Percentiles rank a stretch among this genome's conserved stretches.
Conservation (phyloP, 768 basidiomycete species). For the Tephrocybe sp. region DNA sequence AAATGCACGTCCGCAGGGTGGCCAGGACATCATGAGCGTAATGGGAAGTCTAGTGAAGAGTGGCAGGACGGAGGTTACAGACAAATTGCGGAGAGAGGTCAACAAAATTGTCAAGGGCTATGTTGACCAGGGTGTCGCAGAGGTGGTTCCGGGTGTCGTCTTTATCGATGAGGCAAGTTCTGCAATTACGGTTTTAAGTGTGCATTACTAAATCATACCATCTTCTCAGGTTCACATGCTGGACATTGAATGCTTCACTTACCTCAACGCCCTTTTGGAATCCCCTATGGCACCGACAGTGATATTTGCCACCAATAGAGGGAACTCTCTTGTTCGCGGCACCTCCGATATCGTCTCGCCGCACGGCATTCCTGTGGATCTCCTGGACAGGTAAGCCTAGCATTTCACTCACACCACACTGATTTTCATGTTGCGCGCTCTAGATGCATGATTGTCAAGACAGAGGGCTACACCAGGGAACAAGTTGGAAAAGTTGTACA, state of each 20-base stretch:
- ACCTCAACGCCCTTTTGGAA: constrained; percentile 93
- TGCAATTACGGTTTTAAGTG: background rate
- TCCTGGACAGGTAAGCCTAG: constrained; percentile 77
- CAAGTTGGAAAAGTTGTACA: constrained; percentile 88
- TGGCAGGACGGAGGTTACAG: constrained; percentile 93
- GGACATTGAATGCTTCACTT: constrained; percentile 99
- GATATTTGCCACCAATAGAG: constrained; percentile 94
- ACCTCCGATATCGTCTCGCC: constrained; percentile 90
- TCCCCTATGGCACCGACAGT: constrained; percentile 98
- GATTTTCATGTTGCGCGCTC: constrained; percentile 5
- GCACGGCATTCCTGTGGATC: constrained; percentile 92
- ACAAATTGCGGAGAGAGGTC: constrained; percentile 92
- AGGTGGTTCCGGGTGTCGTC: constrained; percentile 95
- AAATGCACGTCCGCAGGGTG: constrained; percentile 93
- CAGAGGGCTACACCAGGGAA: constrained; percentile 76
- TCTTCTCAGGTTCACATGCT: constrained; percentile 91
- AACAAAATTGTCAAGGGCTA: constrained; percentile 98
- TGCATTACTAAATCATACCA: constrained; percentile 2
- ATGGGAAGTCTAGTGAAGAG: constrained; percentile 92
- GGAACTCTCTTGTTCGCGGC: constrained; percentile 88
- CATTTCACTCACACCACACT: background rate
- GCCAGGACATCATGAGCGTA: constrained; percentile 98
- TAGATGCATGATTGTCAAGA: constrained; percentile 95
- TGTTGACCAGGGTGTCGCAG: constrained; percentile 97
- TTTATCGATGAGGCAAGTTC: constrained; percentile 97